A percentile compares a stretch with the other conserved stretches of the same genome.
Conservation (phyloP, 2,329 filamentous ascomycete species). For the Stagonosporopsis cucurbitacearum region DNA sequence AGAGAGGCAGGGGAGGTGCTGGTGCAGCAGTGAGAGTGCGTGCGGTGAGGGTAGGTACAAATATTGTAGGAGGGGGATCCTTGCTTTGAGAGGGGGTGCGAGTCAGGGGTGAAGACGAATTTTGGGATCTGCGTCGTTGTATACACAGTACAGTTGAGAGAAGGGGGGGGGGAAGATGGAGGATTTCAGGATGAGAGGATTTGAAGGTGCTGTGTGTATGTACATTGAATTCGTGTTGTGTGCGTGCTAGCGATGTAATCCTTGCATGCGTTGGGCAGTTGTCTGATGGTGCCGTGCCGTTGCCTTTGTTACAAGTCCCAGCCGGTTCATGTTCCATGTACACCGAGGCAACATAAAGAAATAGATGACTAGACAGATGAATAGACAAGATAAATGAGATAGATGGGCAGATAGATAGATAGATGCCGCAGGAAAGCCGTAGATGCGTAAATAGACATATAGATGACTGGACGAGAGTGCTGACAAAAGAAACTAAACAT, state of each 20-base stretch:
- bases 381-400: not conserved
- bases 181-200: no score
- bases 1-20: no score
- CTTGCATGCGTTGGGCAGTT: constrained; percentile 1
- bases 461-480: not conserved
- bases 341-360: constrained; percentile 6
- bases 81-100: no score
- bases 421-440: not conserved
- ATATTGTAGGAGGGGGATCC: no score
- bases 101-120: not conserved
- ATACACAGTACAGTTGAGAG: no score
- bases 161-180: not conserved
- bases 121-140: no score
- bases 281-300: not conserved
- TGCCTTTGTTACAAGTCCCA: not conserved
- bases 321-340: not conserved
- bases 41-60: no score
- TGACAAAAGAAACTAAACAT: constrained; percentile 17
- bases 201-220: not conserved
- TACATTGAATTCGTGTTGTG: constrained; percentile 16
- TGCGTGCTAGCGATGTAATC: constrained; percentile 13
- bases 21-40: no score
- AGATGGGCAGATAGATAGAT: constrained; percentile 1
- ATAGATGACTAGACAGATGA: not conserved
- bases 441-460: constrained; percentile 7